A percentile compares a stretch with the other conserved stretches of the same genome.
Conservation (phyloP, 2,329 filamentous ascomycete species). For the Huntiella savannae region DNA sequence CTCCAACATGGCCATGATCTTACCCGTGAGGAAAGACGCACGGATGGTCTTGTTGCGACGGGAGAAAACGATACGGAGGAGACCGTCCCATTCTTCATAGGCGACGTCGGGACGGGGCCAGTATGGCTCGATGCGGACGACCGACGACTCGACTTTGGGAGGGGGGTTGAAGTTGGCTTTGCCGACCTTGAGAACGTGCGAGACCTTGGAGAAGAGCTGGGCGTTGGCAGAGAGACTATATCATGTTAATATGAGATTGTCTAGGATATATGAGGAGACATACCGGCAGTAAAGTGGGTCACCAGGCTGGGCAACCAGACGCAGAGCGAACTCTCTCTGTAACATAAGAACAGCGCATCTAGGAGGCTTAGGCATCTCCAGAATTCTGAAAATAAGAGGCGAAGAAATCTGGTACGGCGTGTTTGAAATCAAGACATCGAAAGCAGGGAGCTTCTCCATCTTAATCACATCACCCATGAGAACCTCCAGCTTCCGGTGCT, state of each 20-base stretch:
- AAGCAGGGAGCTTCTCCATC: slow-evolving; percentile 52
- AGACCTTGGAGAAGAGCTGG: slow-evolving; percentile 59
- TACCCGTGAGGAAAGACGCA: slow-evolving; percentile 61
- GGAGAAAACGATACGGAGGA: slow-evolving; percentile 51
- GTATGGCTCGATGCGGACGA: slow-evolving; percentile 80
- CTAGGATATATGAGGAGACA: not conserved
- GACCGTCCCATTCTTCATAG: slow-evolving; percentile 89
- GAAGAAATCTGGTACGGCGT: slow-evolving; percentile 65
- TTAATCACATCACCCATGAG: slow-evolving; percentile 84
- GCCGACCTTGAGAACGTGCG: slow-evolving; percentile 78
- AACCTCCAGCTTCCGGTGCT: slow-evolving; percentile 69
- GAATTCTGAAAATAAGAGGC: slow-evolving; percentile 77
- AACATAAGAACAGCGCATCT: slow-evolving; percentile 84
- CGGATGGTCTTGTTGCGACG: slow-evolving; percentile 83
- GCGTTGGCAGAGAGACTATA: slow-evolving; percentile 61
- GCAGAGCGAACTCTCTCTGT: slow-evolving; percentile 83
- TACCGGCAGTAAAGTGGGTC: slow-evolving; percentile 69
- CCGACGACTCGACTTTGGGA: slow-evolving; percentile 77
- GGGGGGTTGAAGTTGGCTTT: slow-evolving; percentile 94
- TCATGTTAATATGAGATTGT: not conserved
- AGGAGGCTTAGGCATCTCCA: slow-evolving; percentile 64
- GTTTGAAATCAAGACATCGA: slow-evolving; percentile 64
- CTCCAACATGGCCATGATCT: slow-evolving; percentile 67
- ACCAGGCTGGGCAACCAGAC: slow-evolving; percentile 70
- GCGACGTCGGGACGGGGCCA: slow-evolving; percentile 61